Evolutionary conservation across 192 early-diverging fungal genomes (phyloP).

Genomic region (Coemansia javaensis): DNA sequence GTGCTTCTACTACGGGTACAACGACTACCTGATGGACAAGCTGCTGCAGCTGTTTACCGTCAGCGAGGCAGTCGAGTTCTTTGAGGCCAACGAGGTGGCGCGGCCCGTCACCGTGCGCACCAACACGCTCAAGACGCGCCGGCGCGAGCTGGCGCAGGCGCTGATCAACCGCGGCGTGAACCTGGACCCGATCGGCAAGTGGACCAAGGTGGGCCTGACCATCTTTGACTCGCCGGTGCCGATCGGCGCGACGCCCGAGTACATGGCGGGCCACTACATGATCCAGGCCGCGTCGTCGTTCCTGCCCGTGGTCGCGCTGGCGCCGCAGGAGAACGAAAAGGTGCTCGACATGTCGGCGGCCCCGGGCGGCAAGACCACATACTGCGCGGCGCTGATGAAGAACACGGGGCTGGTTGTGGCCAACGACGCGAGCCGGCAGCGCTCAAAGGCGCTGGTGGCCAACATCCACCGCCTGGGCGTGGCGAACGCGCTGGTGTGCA

Average conservation of each 20-base stretch:
- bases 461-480: slow-evolving; percentile 89
- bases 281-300: slow-evolving; percentile 97
- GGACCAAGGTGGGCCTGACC: slow-evolving; percentile 96
- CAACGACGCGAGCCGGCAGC: slow-evolving; percentile 94
- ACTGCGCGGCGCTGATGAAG: slow-evolving; percentile 92
- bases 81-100: slow-evolving; percentile 97
- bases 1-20: slow-evolving; percentile 92
- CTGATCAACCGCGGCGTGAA: slow-evolving; percentile 95
- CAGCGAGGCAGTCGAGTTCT: slow-evolving; percentile 93
- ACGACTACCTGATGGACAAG: slow-evolving; percentile 84
- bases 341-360: slow-evolving; percentile 97
- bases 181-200: slow-evolving; percentile 97
- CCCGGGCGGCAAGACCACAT: slow-evolving; percentile 96
- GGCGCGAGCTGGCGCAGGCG: slow-evolving; percentile 91
- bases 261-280: slow-evolving; percentile 99
- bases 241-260: slow-evolving; percentile 97
- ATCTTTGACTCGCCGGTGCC: slow-evolving; percentile 95
- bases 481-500: slow-evolving; percentile 83
- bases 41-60: slow-evolving; percentile 88
- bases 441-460: slow-evolving; percentile 84
- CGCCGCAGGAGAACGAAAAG: slow-evolving; percentile 91
- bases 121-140: slow-evolving; percentile 91
- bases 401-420: slow-evolving; percentile 97
- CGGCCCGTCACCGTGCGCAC: slow-evolving; percentile 94
- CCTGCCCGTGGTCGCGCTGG: slow-evolving; percentile 92